Base-by-base conservation (phyloP, 73 alveolate species). In the Uronychia setigera region DNA sequence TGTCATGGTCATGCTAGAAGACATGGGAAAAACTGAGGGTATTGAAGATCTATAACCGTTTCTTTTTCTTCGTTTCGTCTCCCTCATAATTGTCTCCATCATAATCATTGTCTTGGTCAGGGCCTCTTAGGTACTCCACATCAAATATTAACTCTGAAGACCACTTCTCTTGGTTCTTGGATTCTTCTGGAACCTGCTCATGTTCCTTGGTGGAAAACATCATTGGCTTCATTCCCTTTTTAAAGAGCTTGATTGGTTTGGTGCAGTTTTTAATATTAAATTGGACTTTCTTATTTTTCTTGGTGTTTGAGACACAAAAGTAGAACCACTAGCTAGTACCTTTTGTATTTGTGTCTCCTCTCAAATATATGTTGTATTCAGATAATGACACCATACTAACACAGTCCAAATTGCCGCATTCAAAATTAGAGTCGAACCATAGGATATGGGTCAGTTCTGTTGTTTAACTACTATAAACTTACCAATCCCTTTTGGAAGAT, bases 141-240 rank as follows among this genome's bases (percentile, higher is more conserved):
- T 92, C 89, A 89, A 94, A 94, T 30, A 90, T 78, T 84, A 89
- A 86, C 46, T 97, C 87, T 82, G 30, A 94, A 82, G 86, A 85
- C 33, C 78, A 29, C 84, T 31, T 33, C 34, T 26, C 92, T 26
- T 74, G 31, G 26, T 57, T 76, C 19, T 60, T 46, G 1, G 87
- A 87, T 27, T 92, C 90, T 27, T n/a, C n/a, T n/a, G n/a, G n/a
- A n/a, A n/a, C n/a, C n/a, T n/a, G n/a, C n/a, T n/a, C n/a, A n/a
- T 97, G 96, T 74, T 89, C 97, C 90, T 90, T 88, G 32, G 92
- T 95, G 32, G 99, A 93, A 83, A 86, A 91, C 27, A 91, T 78
- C 93, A 93, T 83, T 57, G 75, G 34, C 13, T 25, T 9, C 31
- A 77, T 19, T 26, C 83, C 59, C 31, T 33, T 31, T 28, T 77